A percentile compares a stretch with the other conserved stretches of the same genome.
phyloP scores from a whole-genome alignment of 2,329 filamentous ascomycete genomes.

The Botryotinia narcissicola region DNA sequence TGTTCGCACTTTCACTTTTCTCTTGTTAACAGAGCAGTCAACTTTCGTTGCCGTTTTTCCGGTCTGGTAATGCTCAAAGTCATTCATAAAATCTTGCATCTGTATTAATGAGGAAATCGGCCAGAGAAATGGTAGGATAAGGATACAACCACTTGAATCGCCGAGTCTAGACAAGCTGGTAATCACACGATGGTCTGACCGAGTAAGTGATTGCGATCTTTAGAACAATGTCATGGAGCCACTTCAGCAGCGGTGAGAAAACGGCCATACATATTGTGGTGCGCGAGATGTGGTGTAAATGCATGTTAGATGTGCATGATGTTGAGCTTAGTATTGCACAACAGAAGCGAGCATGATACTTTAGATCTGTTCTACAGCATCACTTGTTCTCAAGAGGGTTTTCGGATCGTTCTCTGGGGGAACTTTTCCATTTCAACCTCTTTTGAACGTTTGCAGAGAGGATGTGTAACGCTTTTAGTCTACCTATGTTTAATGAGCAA shows the following conservation, averaged over 20 bases:
- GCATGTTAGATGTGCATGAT: neutral
- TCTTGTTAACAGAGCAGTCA: neutral
- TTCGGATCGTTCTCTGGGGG: neutral
- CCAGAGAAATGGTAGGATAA: too few relatives aligned
- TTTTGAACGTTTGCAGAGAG: neutral
- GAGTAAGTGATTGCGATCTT: neutral
- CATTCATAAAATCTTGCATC: neutral
- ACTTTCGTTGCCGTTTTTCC: neutral
- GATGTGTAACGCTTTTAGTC: neutral
- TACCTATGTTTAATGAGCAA: neutral
- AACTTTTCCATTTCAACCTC: neutral
- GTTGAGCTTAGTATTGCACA: neutral
- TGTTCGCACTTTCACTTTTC: neutral
- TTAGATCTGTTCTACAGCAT: neutral
- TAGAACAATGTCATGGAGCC: neutral
- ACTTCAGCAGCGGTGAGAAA: neutral
- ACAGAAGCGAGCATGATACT: too few relatives aligned
- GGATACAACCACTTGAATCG: neutral
- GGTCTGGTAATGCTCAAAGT: neutral
- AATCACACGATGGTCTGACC: neutral
- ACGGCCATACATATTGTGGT: neutral
- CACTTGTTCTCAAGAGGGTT: neutral
- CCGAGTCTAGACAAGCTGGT: neutral
- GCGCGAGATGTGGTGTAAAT: neutral
- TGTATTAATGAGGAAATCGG: neutral